Base-by-base conservation (phyloP, 805 yeast species). In the Metschnikowia peoriensis region DNA sequence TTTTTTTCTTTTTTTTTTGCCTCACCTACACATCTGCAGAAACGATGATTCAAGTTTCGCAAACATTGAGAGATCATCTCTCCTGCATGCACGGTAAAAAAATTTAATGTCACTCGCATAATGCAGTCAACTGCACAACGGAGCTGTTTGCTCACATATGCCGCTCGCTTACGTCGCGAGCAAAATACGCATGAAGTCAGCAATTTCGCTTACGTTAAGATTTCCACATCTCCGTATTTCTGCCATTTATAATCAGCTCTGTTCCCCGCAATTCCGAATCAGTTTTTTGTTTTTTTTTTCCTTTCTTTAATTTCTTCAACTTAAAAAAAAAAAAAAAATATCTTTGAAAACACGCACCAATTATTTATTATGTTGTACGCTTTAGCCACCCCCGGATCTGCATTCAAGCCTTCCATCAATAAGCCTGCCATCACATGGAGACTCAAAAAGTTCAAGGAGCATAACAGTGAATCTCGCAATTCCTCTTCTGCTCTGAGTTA, bases 311-410 rank as follows among this genome's bases (percentile, higher is more conserved):
- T 4, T 2, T 22, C 22, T n/a, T n/a, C n/a, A n/a, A n/a, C n/a
- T n/a, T n/a, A n/a, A n/a, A n/a, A n/a, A n/a, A n/a, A n/a, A n/a
- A 32, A 3, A 32, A 32, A 32, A 6, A 32, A 32, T 16, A 14
- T n/a, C 16, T n/a, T 28, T 7, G 1, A 1, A 40, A 17, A 11
- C 22, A 22, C 2, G 22, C 22, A 2, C 22, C 22, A 22, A 7
- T 44, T 39, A 14, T 17, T 28, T 11, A 44, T 28, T 12, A 66
- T 66, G 70, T 60, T 66, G 49, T 61, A 46, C 57, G 70, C 70
- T 27, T 64, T 71, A 54, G 61, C 72, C 49, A 66, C 69, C 10
- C 68, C 70, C 6, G 72, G 71, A n/a, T 70, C 76, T 6, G 70
- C 73, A 9, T 72, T 72, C 63, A 67, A 64, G 56, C 75, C 75